Evolutionary conservation across 208 protist species (phyloP), one percentile per base, ranked within the genome.

Genomic region (Trypanosoma caninum): DNA sequence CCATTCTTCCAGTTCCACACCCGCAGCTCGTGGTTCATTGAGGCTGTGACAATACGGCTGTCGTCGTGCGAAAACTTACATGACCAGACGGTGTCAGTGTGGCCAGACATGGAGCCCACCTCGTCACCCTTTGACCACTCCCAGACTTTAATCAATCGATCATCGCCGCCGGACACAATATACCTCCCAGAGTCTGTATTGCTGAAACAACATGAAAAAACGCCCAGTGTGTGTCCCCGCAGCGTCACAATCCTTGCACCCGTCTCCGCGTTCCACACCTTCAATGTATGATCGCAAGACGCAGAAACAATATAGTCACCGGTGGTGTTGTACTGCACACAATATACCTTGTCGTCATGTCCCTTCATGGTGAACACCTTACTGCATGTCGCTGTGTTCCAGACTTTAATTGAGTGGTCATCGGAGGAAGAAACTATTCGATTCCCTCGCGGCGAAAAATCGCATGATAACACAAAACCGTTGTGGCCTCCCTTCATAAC

Each of bases 401-500:
- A 95, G 30, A 95, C 60, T 62, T 89, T 91, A 58, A 90, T 86
- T 14, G 77, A 84, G 41, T 66, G 66, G 55, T 95, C 85, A 28
- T 89, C 85, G 1, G 81, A 80, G 20, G 83, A 84, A 20, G 85
- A 90, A 20, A 87, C 79, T 7, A 86, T 73, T 55, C 80, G 81
- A 59, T 91, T 90, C 35, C 86, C 82, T 57, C 84, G 87, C 11
- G 89, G 89, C 6, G 89, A 95, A 60, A 87, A 93, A 69, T 91
- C 81, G 57, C 89, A 95, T 42, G 81, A 93, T 35, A 93, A 74
- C 30, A 93, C 85, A 59, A 89, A 95, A 57, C 83, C 89, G 61
- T 91, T 92, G 75, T 95, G 89, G 25, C 89, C 89, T 37, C 84
- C 84, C 60, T 90, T 89, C 84, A 94, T 88, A 7, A 84, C 58